These are phyloP conservation scores for Oryza nivara DNA, from an alignment of 176 grass and related monocot genomes.

Conservation along the genomic window DNA sequence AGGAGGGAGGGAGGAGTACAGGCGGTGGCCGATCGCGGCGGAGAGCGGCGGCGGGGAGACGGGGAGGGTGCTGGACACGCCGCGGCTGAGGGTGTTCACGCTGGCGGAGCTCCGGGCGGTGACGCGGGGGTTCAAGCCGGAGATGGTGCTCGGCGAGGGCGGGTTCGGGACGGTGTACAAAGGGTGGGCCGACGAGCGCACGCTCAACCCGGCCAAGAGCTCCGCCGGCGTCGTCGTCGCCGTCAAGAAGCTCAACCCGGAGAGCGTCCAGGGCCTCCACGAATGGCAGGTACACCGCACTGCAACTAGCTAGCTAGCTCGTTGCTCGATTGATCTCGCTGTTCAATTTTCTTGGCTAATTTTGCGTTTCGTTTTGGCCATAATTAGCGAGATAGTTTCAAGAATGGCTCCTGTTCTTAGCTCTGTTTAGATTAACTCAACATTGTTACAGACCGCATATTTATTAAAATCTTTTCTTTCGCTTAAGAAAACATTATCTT, in stretches of 20 bases:
- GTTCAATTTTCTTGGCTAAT: neutral
- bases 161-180: slow-evolving; percentile 83
- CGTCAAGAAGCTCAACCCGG: slow-evolving; percentile 84
- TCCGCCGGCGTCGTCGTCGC: slow-evolving; percentile 66
- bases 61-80: slow-evolving; percentile 56
- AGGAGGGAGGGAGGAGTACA: neutral
- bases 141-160: slow-evolving; percentile 77
- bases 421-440: neutral
- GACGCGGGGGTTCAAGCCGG: slow-evolving; percentile 74
- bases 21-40: neutral
- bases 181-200: slow-evolving; percentile 78
- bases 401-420: neutral
- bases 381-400: neutral
- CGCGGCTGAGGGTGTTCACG: slow-evolving; percentile 67
- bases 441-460: neutral
- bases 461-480: neutral
- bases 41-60: slow-evolving; percentile 3
- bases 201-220: slow-evolving; percentile 66
- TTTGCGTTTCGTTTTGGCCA: neutral
- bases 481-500: neutral
- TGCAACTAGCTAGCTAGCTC: neutral
- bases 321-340: neutral
- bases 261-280: slow-evolving; percentile 77
- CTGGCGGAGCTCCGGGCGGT: slow-evolving; percentile 61
- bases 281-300: slow-evolving; percentile 65